These are phyloP conservation scores for Aspergillus egyptiacus DNA, from an alignment of 495 filamentous ascomycete genomes.

Conservation along the genomic window DNA sequence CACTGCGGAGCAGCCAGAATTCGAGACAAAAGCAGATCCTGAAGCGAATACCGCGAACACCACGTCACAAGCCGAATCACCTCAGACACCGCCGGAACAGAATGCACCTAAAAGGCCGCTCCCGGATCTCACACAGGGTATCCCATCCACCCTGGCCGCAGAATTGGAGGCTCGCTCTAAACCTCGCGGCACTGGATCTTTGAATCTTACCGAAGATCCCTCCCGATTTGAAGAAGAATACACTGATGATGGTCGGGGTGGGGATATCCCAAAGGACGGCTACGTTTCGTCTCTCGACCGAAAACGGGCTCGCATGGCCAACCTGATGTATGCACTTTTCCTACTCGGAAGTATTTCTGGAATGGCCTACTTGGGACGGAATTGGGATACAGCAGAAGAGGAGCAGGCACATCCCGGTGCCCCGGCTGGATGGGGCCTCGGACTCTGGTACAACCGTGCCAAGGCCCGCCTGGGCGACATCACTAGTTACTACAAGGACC, in stretches of 20 bases:
- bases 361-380: constrained; percentile 67
- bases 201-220: constrained; percentile 57
- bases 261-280: constrained; percentile 68
- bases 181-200: constrained; percentile 33
- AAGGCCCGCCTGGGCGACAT: constrained; percentile 66
- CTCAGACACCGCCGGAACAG: constrained; percentile 21
- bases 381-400: constrained; percentile 76
- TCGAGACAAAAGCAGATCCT: constrained; percentile 35
- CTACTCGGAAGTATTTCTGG: constrained; percentile 47
- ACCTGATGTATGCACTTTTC: constrained; percentile 55
- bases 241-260: constrained; percentile 43
- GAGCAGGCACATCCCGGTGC: constrained; percentile 57
- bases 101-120: constrained; percentile 47
- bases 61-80: constrained; percentile 26
- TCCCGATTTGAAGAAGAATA: constrained; percentile 42
- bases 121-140: constrained; percentile 84
- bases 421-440: constrained; percentile 67
- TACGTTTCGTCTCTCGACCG: constrained; percentile 89
- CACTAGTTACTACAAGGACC: constrained; percentile 89
- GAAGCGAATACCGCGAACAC: constrained; percentile 34
- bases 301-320: constrained; percentile 62
- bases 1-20: constrained; percentile 40
- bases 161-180: constrained; percentile 59
- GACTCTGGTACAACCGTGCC: constrained; percentile 70
- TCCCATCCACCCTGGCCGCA: constrained; percentile 72